Percentiles rank a stretch among this genome's conserved stretches.
phyloP scores from a whole-genome alignment of 2,329 filamentous ascomycete species.

The Myriosclerotinia curreyana region DNA sequence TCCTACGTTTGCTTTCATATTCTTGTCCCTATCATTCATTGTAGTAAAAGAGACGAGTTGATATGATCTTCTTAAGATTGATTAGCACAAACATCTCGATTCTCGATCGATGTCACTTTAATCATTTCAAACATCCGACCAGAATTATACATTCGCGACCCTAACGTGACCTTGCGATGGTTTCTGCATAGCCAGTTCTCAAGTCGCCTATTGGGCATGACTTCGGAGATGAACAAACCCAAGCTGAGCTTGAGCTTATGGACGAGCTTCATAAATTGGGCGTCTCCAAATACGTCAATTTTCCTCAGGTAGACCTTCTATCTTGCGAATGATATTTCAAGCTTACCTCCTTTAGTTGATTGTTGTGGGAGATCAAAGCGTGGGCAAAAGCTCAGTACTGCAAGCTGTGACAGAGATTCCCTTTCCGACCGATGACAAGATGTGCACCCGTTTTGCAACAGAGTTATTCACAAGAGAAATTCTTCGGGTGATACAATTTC shows the following conservation, averaged over 20 bases:
- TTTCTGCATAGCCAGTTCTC: not conserved
- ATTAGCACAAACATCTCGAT: not conserved
- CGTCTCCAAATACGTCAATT: slow-evolving; percentile 24
- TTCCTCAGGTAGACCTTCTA: slow-evolving; percentile 26
- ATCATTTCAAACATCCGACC: not conserved
- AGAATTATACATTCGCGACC: not conserved
- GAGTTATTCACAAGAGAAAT: slow-evolving; percentile 41
- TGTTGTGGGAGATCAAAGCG: slow-evolving; percentile 44
- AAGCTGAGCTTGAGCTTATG: slow-evolving; percentile 25
- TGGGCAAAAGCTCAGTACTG: slow-evolving; percentile 41
- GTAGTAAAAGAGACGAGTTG: not conserved
- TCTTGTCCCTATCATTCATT: not conserved
- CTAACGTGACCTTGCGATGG: not conserved
- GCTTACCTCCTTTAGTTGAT: slow-evolving; percentile 33
- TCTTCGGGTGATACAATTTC: slow-evolving; percentile 13
- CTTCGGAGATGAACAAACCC: slow-evolving; percentile 28
- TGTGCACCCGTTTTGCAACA: slow-evolving; percentile 47
- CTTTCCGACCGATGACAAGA: slow-evolving; percentile 41
- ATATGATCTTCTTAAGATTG: not conserved
- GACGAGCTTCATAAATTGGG: slow-evolving; percentile 29
- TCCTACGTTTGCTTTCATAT: not conserved
- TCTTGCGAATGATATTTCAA: not conserved
- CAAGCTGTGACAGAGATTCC: slow-evolving; percentile 41
- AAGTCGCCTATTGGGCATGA: slow-evolving; percentile 13
- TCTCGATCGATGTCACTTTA: not conserved